Evolutionary conservation across 2,329 filamentous ascomycete species (phyloP).

Genomic region (Phialemoniopsis sp.): DNA sequence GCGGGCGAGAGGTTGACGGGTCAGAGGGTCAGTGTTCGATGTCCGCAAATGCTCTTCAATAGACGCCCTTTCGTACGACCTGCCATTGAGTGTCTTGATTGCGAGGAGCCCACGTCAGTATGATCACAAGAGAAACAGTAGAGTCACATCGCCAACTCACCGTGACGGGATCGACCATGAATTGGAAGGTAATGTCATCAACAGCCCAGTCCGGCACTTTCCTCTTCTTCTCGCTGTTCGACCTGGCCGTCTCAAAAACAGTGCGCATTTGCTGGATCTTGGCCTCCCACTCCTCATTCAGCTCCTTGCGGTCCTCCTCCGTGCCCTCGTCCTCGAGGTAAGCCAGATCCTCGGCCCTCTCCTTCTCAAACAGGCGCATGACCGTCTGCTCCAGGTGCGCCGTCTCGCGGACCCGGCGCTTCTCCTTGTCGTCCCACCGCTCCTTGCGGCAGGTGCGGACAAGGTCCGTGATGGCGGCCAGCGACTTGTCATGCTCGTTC

Average conservation of each 20-base stretch:
- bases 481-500: conserved; percentile 58
- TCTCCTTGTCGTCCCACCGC: conserved; percentile 76
- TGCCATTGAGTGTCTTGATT: conserved; percentile 75
- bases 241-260: conserved; percentile 49
- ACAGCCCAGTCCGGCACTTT: conserved; percentile 73
- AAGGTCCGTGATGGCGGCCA: conserved; percentile 66
- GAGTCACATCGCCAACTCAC: conserved; percentile 25
- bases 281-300: conserved; percentile 39
- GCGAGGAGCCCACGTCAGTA: background rate
- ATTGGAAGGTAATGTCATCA: conserved; percentile 70
- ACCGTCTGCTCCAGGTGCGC: conserved; percentile 58
- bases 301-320: conserved; percentile 42
- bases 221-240: conserved; percentile 37
- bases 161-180: conserved; percentile 69
- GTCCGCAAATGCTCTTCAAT: conserved; percentile 82
- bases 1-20: conserved; percentile 61
- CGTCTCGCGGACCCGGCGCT: conserved; percentile 49
- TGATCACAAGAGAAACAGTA: background rate
- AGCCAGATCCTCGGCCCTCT: conserved; percentile 36
- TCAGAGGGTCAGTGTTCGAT: conserved; percentile 75
- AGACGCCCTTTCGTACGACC: conserved; percentile 83
- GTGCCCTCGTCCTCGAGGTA: conserved; percentile 27
- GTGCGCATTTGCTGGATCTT: conserved; percentile 40
- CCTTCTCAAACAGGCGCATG: conserved; percentile 42
- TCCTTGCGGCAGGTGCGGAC: conserved; percentile 81